These are phyloP conservation scores for Tolypocladium capitatum DNA, from an alignment of 2,329 filamentous ascomycete species.

Conservation along the genomic window DNA sequence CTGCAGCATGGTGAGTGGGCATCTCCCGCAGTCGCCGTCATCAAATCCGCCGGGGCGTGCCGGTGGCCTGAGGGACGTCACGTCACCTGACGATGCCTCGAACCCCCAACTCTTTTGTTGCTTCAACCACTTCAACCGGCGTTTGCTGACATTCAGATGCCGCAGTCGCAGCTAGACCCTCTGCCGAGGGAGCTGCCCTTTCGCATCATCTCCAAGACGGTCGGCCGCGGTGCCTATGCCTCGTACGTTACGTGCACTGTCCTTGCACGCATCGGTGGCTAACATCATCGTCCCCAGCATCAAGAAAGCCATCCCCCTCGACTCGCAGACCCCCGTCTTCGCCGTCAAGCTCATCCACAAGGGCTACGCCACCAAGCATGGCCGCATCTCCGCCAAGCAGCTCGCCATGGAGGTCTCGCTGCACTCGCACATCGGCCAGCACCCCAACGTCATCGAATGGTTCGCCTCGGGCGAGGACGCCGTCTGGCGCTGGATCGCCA, in stretches of 20 bases:
- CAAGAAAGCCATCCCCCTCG: conserved; percentile 76
- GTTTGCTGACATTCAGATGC: conserved; percentile 18
- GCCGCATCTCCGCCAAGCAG: conserved; percentile 78
- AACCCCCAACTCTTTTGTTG: no score
- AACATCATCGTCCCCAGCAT: conserved; percentile 45
- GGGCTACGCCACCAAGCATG: conserved; percentile 79
- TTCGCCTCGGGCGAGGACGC: conserved; percentile 76
- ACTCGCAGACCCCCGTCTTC: conserved; percentile 62
- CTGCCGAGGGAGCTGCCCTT: conserved; percentile 79
- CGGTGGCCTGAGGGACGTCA: not conserved
- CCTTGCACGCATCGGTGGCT: not conserved
- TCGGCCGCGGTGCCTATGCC: conserved; percentile 92
- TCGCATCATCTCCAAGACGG: conserved; percentile 88
- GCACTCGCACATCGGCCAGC: conserved; percentile 76
- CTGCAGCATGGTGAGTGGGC: not conserved
- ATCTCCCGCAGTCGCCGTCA: not conserved
- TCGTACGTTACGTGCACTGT: conserved; percentile 47
- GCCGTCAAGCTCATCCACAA: conserved; percentile 99
- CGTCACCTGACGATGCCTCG: not conserved
- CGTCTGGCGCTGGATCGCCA: conserved; percentile 92
- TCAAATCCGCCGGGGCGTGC: not conserved
- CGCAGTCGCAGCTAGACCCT: conserved; percentile 78
- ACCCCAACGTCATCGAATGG: conserved; percentile 89
- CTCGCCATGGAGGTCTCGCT: conserved; percentile 84
- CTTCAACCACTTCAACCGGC: not conserved